Conservation (phyloP, 208 protist genomes). For the Zelonia costaricensis region DNA sequence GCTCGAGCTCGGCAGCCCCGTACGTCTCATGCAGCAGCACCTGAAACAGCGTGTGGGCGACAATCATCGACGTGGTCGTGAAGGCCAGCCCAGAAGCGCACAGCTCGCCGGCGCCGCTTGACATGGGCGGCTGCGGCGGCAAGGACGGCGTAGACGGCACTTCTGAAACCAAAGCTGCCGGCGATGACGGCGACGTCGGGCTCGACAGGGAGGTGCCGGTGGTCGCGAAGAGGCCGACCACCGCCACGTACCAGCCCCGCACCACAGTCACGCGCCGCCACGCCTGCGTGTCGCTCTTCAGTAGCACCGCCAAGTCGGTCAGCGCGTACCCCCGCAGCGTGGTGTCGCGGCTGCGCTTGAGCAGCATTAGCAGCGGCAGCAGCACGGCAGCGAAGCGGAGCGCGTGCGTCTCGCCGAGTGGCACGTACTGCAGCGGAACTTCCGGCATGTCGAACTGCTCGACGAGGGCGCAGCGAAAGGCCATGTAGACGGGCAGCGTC, state of each 20-base stretch:
- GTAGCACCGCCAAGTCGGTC: constrained; percentile 52
- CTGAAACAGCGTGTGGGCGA: constrained; percentile 60
- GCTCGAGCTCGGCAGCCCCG: constrained; percentile 65
- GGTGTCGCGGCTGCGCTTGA: constrained; percentile 43
- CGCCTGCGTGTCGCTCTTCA: constrained; percentile 56
- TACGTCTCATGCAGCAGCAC: constrained; percentile 64
- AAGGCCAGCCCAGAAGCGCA: constrained; percentile 15
- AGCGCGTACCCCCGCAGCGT: constrained; percentile 49
- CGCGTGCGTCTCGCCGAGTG: constrained; percentile 31
- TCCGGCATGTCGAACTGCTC: constrained; percentile 54
- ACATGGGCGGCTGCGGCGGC: too few relatives aligned
- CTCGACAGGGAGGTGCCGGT: not conserved
- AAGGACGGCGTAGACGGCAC: not conserved
- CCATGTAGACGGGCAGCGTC: constrained; percentile 53
- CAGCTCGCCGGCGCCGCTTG: not conserved
- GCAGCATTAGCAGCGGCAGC: constrained; percentile 56
- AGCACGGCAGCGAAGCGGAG: constrained; percentile 58
- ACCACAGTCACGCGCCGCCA: constrained; percentile 63
- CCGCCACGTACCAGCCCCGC: constrained; percentile 66
- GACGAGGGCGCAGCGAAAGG: constrained; percentile 66
- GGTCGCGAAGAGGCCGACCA: constrained; percentile 50
- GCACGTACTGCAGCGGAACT: constrained; percentile 31
- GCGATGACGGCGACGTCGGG: not conserved
- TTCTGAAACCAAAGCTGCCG: too few relatives aligned
- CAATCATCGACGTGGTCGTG: constrained; percentile 41